Base-by-base conservation (phyloP, 768 basidiomycete genomes). In the Rhodosporidiobolus odoratus region DNA sequence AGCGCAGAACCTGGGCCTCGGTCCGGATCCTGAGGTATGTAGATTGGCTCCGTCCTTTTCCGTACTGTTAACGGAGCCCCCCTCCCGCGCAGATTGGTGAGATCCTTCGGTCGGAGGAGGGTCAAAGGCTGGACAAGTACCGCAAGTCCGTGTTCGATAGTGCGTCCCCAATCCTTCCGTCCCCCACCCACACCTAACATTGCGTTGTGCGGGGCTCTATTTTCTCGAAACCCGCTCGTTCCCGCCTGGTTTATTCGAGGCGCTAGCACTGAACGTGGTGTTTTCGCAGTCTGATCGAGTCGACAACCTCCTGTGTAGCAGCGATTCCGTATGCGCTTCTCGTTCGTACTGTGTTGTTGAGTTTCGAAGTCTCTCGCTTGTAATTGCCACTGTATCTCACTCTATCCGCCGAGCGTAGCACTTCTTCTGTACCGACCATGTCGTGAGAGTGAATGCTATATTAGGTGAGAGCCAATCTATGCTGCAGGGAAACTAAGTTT, bases 11-110 rank as follows among this genome's bases (percentile, higher is more conserved):
- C 82, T 94, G 54, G 91, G 91, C 3, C 81, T 96, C 27, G 83
- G 87, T 57, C 94, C 93, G 21, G 92, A 92, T 5, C 71, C 77
- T 23, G 90, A 92, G 83, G 92, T 89, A 75, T 66, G 85, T 43
- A 67, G 16, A 52, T 7, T 35, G 6, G n/a, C n/a, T 35, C 27
- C 27, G 16, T 45, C 60, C 41, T 57, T 19, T 25, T 4, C 16
- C 32, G 64, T 47, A 30, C 62, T 62, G 60, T 19, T 69, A 65
- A 53, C 40, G 16, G 41, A 35, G 40, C 58, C 15, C 38, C 17
- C 23, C 40, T 7, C 37, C 43, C 25, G 23, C 2, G 30, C 62
- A 95, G 92, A 85, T 93, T 67, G 85, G 84, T 68, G 87, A 90
- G 7, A 92, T 95, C 65, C 82, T 96, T 7, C 82, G 83, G 27